phyloP scores from a whole-genome alignment of 345 rosid genomes.

The Turnera subulata region DNA sequence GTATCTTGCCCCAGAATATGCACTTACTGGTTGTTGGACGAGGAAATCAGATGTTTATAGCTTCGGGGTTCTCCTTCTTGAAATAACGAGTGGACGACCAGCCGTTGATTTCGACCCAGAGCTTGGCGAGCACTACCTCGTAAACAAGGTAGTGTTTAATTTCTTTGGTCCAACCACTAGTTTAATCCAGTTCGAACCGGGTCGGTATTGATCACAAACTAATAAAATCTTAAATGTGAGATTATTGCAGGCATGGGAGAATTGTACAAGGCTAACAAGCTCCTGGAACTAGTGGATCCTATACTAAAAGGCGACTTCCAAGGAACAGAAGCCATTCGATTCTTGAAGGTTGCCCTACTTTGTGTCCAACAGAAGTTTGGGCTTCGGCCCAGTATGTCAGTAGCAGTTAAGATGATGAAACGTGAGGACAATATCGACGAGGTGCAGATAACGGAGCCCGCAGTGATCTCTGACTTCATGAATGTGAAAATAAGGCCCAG shows the following conservation, averaged over 20 bases:
- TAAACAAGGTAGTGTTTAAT: constrained; percentile 24
- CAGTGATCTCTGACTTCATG: constrained; percentile 18
- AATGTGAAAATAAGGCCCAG: constrained; percentile 16
- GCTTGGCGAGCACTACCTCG: constrained; percentile 38
- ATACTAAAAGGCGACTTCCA: constrained; percentile 13
- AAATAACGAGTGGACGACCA: constrained; percentile 33
- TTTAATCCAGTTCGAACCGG: no score
- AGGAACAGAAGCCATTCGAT: constrained; percentile 23
- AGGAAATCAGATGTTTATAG: constrained; percentile 42
- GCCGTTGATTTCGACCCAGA: constrained; percentile 29
- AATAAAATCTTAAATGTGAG: constrained; percentile 3
- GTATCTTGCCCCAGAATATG: constrained; percentile 43
- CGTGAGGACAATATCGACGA: constrained; percentile 11
- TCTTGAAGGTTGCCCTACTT: constrained; percentile 24
- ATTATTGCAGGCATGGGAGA: constrained; percentile 35
- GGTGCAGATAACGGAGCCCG: constrained; percentile 15
- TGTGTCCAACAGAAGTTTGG: constrained; percentile 32
- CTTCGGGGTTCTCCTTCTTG: constrained; percentile 36
- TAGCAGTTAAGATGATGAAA: constrained; percentile 26
- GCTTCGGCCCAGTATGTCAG: constrained; percentile 26
- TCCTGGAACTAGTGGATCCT: constrained; percentile 26
- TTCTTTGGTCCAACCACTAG: neutral
- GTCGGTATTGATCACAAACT: no score
- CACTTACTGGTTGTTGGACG: constrained; percentile 27
- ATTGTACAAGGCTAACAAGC: constrained; percentile 22